phyloP scores from a whole-genome alignment of 495 filamentous ascomycete species.

The Apiosordaria backusii region DNA sequence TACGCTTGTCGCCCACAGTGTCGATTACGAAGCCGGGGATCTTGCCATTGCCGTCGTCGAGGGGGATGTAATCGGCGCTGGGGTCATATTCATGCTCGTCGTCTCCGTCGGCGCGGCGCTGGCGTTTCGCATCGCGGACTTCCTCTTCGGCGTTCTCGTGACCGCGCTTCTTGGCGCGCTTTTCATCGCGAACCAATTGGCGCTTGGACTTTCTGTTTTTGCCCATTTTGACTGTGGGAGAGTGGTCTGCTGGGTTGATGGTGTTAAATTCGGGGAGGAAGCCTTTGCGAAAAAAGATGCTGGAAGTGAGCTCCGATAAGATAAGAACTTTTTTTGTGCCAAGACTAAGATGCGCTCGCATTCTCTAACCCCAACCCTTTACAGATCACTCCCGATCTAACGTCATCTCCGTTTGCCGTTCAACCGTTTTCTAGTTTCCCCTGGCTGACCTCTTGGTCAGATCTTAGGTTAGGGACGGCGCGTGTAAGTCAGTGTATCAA shows the following conservation, averaged over 20 bases:
- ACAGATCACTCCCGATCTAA: not conserved
- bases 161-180: conserved; percentile 41
- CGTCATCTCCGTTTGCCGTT: not conserved
- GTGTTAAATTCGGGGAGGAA: not conserved
- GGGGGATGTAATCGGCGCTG: conserved; percentile 30
- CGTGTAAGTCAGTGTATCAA: not conserved
- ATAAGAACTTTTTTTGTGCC: not conserved
- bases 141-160: conserved; percentile 32
- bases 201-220: conserved; percentile 42
- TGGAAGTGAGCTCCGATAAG: not conserved
- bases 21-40: conserved; percentile 16
- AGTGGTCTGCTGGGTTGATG: not conserved
- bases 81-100: conserved; percentile 18
- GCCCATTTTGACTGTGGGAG: conserved; percentile 23
- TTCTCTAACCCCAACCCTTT: not conserved
- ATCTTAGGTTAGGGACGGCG: not conserved
- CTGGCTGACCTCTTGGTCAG: not conserved
- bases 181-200: conserved; percentile 46
- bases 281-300: not conserved
- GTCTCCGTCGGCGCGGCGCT: conserved; percentile 31
- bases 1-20: not conserved
- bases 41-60: conserved; percentile 28
- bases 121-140: conserved; percentile 36
- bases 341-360: not conserved
- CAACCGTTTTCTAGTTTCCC: not conserved